Percentiles rank a stretch among this genome's conserved stretches.
phyloP scores from a whole-genome alignment of 495 filamentous ascomycete species.

The Achaetomiella virescens region DNA sequence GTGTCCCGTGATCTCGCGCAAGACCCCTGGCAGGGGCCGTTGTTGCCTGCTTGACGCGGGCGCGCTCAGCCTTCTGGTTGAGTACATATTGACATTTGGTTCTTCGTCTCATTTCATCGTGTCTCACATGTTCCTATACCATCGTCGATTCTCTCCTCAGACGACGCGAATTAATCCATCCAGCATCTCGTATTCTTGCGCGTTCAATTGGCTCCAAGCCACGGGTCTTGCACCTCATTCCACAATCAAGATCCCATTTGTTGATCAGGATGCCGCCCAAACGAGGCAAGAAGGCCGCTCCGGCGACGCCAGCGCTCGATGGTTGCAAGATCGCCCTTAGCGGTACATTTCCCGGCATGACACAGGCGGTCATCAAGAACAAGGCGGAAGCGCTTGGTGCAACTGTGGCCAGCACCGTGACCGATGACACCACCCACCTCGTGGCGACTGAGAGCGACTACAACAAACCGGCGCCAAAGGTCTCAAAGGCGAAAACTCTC shows the following conservation, averaged over 20 bases:
- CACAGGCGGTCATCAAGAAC: conserved; percentile 43
- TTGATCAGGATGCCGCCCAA: conserved; percentile 22
- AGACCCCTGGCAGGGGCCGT: background rate
- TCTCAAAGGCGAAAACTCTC: conserved; percentile 43
- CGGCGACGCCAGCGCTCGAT: conserved; percentile 32
- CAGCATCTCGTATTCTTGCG: background rate
- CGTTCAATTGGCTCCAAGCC: background rate
- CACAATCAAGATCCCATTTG: background rate
- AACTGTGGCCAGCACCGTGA: conserved; percentile 40
- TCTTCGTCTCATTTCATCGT: background rate
- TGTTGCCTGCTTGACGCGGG: conserved; percentile 25
- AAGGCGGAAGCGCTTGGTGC: conserved; percentile 48
- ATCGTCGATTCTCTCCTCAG: background rate
- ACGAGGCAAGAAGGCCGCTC: conserved; percentile 22
- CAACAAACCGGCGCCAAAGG: conserved; percentile 43
- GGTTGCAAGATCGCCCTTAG: conserved; percentile 51
- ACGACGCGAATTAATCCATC: background rate
- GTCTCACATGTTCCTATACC: background rate
- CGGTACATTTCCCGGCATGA: conserved; percentile 51
- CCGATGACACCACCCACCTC: conserved; percentile 52
- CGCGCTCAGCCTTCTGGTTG: conserved; percentile 7
- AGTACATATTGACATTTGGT: background rate
- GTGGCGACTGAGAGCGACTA: conserved; percentile 50
- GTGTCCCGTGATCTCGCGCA: conserved; percentile 17
- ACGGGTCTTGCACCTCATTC: background rate